These are phyloP conservation scores for Euphrasia confusa DNA, from an alignment of 257 asterid species.

Conservation along the genomic window DNA sequence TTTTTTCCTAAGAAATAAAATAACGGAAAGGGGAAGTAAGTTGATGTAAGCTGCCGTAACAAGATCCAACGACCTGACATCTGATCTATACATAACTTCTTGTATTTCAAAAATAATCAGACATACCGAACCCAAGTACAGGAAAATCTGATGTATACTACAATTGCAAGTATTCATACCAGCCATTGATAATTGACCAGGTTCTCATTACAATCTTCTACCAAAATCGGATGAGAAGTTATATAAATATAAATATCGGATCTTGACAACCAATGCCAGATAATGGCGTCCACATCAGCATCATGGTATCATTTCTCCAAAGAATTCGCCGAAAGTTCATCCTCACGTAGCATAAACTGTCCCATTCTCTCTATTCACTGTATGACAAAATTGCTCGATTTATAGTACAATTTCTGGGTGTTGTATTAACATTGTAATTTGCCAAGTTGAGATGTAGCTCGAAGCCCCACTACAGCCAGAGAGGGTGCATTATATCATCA, in stretches of 20 bases:
- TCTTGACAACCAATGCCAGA: neutral
- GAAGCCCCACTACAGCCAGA: constrained; percentile 23
- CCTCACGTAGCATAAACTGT: constrained; percentile 15
- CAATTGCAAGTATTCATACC: constrained; percentile 26
- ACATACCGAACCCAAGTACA: constrained; percentile 30
- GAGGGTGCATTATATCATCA: constrained; percentile 18
- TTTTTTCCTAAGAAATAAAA: neutral
- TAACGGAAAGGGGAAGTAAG: neutral
- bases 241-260: neutral
- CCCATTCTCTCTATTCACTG: constrained; percentile 27
- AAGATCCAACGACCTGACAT: constrained; percentile 13
- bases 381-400: constrained; percentile 24
- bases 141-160: constrained; percentile 28
- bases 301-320: neutral
- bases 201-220: constrained; percentile 24
- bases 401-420: constrained; percentile 31
- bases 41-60: neutral
- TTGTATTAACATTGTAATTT: constrained; percentile 23
- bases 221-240: constrained; percentile 21
- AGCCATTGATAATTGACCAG: constrained; percentile 20
- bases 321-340: constrained; percentile 20
- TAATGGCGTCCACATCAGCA: neutral
- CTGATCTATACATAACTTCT: constrained; percentile 37
- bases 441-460: constrained; percentile 23
- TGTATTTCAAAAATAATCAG: constrained; percentile 14